Base-by-base conservation (phyloP, 2,329 filamentous ascomycete genomes). In the Talaromyces sp. region DNA sequence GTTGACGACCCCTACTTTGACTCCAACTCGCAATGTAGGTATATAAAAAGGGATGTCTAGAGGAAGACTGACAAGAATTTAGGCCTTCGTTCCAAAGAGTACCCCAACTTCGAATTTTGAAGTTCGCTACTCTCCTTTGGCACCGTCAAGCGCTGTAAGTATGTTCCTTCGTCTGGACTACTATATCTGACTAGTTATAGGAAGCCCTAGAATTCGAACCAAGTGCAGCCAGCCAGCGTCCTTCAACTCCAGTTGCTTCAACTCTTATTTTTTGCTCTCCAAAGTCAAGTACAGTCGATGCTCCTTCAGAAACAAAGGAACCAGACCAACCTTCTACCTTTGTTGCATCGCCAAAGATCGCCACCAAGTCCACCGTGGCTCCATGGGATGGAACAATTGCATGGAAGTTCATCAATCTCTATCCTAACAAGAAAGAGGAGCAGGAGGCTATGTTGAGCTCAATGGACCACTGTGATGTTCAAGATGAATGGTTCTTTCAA, bases 401-500 rank as follows among this genome's bases (percentile, higher is more conserved):
- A 4, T 66, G 64, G 64, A 66, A 66, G 22, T 49, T 66, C 22
- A 22, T 66, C 1, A 71, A 67, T 53, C 58, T 73, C 45, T 74
- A 73, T 34, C 67, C 71, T 3, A 53, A 69, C 29, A 43, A 62
- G 3, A 62, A 71, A 3, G 69, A 74, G 29, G 70, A 74, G 62
- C 54, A 64, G 1, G 56, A 66, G 17, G 69, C 69, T 64, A 70
- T 58, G 49, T 19, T 38, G 45, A 67, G 29, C 63, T 53, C n/a
- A 67, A 69, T 58, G 31, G 69, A 13, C 5, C 68, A 36, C 43
- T 53, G 43, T 8, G 40, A 66, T 8, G 49, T 66, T 19, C 63
- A 70, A 11, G 66, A 71, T 11, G 68, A 68, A 25, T 70, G 68
- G 66, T 51, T 75, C 11, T 75, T 74, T 58, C 71, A 75, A 54